A percentile compares a stretch with the other conserved stretches of the same genome.
Conservation (phyloP, 306 rosid genomes). For the Cicer arietinum region DNA sequence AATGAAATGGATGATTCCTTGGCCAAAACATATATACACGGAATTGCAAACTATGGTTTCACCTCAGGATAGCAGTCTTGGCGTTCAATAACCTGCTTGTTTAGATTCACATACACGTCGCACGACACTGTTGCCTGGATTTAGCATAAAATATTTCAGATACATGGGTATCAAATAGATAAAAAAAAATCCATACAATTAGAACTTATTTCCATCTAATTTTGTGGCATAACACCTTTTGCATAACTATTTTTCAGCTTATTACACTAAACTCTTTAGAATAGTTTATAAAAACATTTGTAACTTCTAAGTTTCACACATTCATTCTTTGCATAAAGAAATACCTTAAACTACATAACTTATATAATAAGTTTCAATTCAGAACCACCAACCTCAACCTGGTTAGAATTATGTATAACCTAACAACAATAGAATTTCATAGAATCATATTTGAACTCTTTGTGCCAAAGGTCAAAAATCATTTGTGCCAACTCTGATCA, state of each 20-base stretch:
- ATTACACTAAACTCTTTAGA: neutral
- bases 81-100: conserved; percentile 61
- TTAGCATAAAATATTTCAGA: conserved; percentile 28
- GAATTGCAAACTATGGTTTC: conserved; percentile 1
- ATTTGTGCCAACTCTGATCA: neutral
- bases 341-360: neutral
- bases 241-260: neutral
- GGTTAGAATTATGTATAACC: neutral
- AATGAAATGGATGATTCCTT: conserved; percentile 19
- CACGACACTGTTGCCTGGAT: conserved; percentile 80
- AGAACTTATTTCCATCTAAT: neutral
- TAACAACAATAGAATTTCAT: neutral
- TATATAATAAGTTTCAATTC: too few species aligned
- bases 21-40: neutral
- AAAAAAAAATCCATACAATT: neutral
- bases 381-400: too few species aligned
- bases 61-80: conserved; percentile 87
- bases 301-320: neutral
- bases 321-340: neutral
- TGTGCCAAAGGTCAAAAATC: neutral
- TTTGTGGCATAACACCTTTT: neutral
- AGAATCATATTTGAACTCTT: neutral
- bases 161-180: neutral
- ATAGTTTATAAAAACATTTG: neutral
- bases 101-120: conserved; percentile 64